phyloP scores from a whole-genome alignment of 371 early-diverging fungal species.

The Apophysomyces trapeziformis region DNA sequence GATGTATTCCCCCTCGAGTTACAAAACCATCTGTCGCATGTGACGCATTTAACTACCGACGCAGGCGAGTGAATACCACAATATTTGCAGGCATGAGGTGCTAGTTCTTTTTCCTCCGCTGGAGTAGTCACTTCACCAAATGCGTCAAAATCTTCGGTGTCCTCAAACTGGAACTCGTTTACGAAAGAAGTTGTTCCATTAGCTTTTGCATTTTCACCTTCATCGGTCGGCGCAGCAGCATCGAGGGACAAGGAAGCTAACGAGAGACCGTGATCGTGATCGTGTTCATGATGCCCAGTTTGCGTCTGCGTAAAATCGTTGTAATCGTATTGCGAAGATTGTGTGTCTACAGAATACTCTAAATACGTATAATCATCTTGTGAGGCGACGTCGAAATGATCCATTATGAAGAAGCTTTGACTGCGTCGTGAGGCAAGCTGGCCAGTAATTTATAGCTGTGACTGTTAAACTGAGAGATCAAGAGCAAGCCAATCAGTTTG shows the following conservation, averaged over 20 bases:
- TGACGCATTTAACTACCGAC: conserved; percentile 93
- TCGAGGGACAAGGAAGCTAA: conserved; percentile 35
- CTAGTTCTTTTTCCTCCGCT: conserved; percentile 64
- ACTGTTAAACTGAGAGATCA: no score
- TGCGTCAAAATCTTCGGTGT: conserved; percentile 55
- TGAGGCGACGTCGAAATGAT: conserved; percentile 53
- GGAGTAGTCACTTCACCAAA: conserved; percentile 40
- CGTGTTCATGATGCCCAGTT: conserved; percentile 31
- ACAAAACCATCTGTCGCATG: conserved; percentile 97
- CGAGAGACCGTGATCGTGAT: conserved; percentile 39
- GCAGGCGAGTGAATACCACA: conserved; percentile 93
- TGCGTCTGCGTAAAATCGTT: conserved; percentile 54
- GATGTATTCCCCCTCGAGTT: conserved; percentile 92
- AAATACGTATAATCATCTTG: conserved; percentile 60
- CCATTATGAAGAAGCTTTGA: conserved; percentile 33
- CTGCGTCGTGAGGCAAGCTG: no score
- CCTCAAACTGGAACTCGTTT: conserved; percentile 50
- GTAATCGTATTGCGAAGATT: conserved; percentile 70
- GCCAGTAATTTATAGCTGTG: no score
- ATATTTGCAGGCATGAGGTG: conserved; percentile 91
- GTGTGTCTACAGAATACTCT: conserved; percentile 61
- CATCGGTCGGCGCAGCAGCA: conserved; percentile 18
- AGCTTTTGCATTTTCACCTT: conserved; percentile 27
- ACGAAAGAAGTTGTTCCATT: conserved; percentile 37
- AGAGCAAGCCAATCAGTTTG: no score